phyloP scores from a whole-genome alignment of 2,329 filamentous ascomycete species.

The Scedosporium minutisporum region DNA sequence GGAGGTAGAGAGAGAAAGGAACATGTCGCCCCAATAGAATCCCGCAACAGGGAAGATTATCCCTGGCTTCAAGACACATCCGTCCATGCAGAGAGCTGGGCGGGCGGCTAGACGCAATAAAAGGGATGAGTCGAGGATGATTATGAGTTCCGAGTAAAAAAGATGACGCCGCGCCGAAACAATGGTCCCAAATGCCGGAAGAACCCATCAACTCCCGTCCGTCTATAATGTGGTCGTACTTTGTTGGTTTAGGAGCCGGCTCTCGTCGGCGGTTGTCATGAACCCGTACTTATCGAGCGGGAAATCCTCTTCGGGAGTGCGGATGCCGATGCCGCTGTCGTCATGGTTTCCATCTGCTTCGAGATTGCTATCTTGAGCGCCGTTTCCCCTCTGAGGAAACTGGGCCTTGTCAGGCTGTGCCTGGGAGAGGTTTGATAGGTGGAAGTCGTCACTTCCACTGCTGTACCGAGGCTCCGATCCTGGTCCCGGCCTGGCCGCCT shows the following conservation, averaged over 20 bases:
- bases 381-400: slow-evolving; percentile 33
- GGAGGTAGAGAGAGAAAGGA: background rate
- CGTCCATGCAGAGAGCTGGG: background rate
- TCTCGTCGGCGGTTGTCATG: slow-evolving; percentile 23
- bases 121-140: background rate
- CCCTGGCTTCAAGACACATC: background rate
- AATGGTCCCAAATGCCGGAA: background rate
- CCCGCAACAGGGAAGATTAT: background rate
- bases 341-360: slow-evolving; percentile 35
- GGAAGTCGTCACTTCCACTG: slow-evolving; percentile 35
- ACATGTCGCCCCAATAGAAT: background rate
- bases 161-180: background rate
- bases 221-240: background rate
- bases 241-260: slow-evolving; percentile 12
- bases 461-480: slow-evolving; percentile 14
- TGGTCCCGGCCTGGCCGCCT: slow-evolving; percentile 22
- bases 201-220: background rate
- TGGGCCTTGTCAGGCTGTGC: slow-evolving; percentile 40
- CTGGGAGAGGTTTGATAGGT: slow-evolving; percentile 33
- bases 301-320: slow-evolving; percentile 57
- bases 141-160: background rate
- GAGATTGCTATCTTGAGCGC: background rate
- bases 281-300: slow-evolving; percentile 50
- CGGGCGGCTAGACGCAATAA: background rate
- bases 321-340: slow-evolving; percentile 66